phyloP scores from a whole-genome alignment of 1,284 basidiomycete genomes.

The Microbotryum scabiosae region DNA sequence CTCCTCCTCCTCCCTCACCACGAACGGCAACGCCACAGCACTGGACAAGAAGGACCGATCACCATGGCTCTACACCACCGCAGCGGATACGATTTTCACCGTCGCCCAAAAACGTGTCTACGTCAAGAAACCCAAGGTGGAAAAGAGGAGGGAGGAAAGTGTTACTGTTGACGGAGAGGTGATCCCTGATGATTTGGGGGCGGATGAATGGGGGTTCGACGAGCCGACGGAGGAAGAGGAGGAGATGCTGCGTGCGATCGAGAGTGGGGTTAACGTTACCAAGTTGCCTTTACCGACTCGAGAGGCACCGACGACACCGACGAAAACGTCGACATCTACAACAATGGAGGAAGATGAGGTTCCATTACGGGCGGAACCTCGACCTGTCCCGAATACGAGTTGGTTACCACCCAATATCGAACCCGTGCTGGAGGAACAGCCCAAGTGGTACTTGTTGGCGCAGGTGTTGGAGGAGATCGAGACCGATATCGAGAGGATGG shows the following conservation, averaged over 20 bases:
- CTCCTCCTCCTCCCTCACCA: slow-evolving; percentile 24
- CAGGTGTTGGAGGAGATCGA: slow-evolving; percentile 88
- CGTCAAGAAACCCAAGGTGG: slow-evolving; percentile 44
- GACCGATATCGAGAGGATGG: slow-evolving; percentile 54
- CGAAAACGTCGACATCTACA: background rate
- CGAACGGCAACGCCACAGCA: background rate
- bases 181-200: slow-evolving; percentile 36
- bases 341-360: slow-evolving; percentile 8
- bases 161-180: slow-evolving; percentile 15
- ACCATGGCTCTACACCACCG: slow-evolving; percentile 79
- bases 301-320: background rate
- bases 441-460: slow-evolving; percentile 83
- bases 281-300: slow-evolving; percentile 27
- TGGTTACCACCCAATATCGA: slow-evolving; percentile 75
- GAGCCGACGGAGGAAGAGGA: slow-evolving; percentile 23
- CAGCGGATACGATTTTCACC: slow-evolving; percentile 78
- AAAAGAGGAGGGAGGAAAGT: slow-evolving; percentile 37
- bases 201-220: slow-evolving; percentile 22
- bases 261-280: slow-evolving; percentile 34
- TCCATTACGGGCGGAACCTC: too few relatives aligned
- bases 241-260: slow-evolving; percentile 7
- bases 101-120: slow-evolving; percentile 75
- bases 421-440: slow-evolving; percentile 82
- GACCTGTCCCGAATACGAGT: slow-evolving; percentile 4
- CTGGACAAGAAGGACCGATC: slow-evolving; percentile 53